Evolutionary conservation across 1,139 yeast genomes (phyloP), one percentile per base, ranked within the genome.

Genomic region (Debaryomyces udenii): DNA sequence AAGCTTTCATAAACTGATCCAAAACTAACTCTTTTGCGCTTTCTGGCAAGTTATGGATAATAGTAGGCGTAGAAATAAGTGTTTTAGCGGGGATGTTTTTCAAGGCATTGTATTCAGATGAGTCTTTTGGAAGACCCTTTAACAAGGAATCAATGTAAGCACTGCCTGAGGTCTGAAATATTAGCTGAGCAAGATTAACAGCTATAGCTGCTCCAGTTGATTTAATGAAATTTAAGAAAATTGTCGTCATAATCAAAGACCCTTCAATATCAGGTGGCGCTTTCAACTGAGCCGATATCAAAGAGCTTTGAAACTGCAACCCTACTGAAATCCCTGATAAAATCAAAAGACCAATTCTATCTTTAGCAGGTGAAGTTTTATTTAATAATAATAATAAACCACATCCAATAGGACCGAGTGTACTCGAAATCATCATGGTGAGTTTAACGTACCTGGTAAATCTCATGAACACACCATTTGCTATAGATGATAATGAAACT

Each of bases 281-380:
- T 31, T 67, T 62, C 26, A 82, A 54, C 53, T 83, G 89, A 6
- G 76, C 70, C 11, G 80, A 62, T 16, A 83, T 55, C 34, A 78
- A 51, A 1, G 78, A 59, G 26, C 80, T 63, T 56, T 82, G 90
- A 50, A 81, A 66, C 38, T 68, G 65, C 16, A 74, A 50, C 1
- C 90, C 89, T 37, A 75, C 61, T 0, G 81, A 73, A 17, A 80
- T 53, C 42, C 89, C 89, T 5, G 72, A 68, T 4, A 80, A 52
- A 24, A 83, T 75, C 31, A 76, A 57, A 9, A 72, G 61, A 0
- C 89, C 89, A 43, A 83, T 78, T 33, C 70, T 65, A 37, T 63
- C 53, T 4, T 67, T 58, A 15, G 54, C 50, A 1, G 65, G 51
- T 1, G 80, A 68, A 40, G 68, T 45, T 11, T 59, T 62, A 14